Conservation (phyloP, 169 alveolate species). For the Plasmodium vinckei region DNA sequence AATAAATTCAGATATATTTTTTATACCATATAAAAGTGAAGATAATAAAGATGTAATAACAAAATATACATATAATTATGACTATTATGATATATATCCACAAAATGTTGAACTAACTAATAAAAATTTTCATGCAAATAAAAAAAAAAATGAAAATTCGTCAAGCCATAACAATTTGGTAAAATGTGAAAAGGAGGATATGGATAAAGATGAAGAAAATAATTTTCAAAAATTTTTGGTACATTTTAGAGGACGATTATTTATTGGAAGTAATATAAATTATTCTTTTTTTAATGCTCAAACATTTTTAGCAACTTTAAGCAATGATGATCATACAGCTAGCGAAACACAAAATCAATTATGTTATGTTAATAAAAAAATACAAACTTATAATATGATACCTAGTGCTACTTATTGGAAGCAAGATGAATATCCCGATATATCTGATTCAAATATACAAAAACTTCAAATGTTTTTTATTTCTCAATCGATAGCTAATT, state of each 20-base stretch:
- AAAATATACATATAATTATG: slow-evolving; percentile 46
- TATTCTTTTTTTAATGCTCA: slow-evolving; percentile 53
- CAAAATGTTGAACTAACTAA: slow-evolving; percentile 25
- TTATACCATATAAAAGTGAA: slow-evolving; percentile 57
- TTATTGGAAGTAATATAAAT: slow-evolving; percentile 41
- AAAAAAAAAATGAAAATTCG: background rate
- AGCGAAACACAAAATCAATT: background rate
- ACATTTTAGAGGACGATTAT: slow-evolving; percentile 64
- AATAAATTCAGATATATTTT: slow-evolving; percentile 52
- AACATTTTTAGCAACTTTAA: slow-evolving; percentile 35
- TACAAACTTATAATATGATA: slow-evolving; percentile 62
- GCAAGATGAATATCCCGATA: slow-evolving; percentile 75
- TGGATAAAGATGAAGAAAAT: slow-evolving; percentile 10
- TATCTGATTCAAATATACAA: slow-evolving; percentile 36
- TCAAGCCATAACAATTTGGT: background rate
- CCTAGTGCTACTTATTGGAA: slow-evolving; percentile 59
- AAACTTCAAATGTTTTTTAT: slow-evolving; percentile 28
- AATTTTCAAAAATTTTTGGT: slow-evolving; percentile 46
- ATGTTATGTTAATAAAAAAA: slow-evolving; percentile 30
- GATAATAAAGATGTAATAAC: slow-evolving; percentile 46
- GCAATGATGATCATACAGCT: slow-evolving; percentile 3
- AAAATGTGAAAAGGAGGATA: slow-evolving; percentile 9
- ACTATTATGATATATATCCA: slow-evolving; percentile 52
- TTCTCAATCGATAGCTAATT: slow-evolving; percentile 7
- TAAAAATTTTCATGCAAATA: slow-evolving; percentile 44